Evolutionary conservation across 177 flowering plant species (phyloP).

Genomic region (Vitis hybrid): DNA sequence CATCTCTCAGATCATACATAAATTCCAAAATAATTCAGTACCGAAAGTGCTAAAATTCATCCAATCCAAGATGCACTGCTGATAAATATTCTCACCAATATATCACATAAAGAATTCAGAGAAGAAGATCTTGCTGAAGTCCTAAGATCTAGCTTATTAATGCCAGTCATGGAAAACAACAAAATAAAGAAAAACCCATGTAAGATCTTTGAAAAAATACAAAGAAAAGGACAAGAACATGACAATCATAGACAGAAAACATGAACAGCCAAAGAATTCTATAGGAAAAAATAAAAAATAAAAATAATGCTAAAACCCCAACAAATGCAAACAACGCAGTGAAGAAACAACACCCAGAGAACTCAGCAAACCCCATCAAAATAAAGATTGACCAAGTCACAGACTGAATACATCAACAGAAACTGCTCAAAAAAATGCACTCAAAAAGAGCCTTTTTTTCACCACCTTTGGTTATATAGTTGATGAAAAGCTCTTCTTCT

Average conservation of each 20-base stretch:
- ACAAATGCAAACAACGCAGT: conserved; percentile 17
- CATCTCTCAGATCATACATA: neutral
- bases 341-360: neutral
- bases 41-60: neutral
- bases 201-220: conserved; percentile 5
- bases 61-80: conserved; percentile 6
- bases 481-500: neutral
- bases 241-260: neutral
- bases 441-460: neutral
- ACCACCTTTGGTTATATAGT: conserved; percentile 7
- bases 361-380: neutral
- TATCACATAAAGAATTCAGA: neutral
- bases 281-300: neutral
- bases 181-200: conserved; percentile 9
- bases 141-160: conserved; percentile 1
- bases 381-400: neutral
- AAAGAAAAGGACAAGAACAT: neutral
- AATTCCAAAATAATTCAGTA: neutral
- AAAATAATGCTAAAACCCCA: conserved; percentile 4
- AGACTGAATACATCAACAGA: conserved; percentile 3
- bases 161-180: conserved; percentile 8
- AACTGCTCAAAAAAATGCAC: too few species aligned
- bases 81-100: neutral
- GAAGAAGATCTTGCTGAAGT: neutral
- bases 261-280: neutral